These are phyloP conservation scores for Litsea cubeba DNA, from an alignment of 164 flowering plant species.

Conservation along the genomic window DNA sequence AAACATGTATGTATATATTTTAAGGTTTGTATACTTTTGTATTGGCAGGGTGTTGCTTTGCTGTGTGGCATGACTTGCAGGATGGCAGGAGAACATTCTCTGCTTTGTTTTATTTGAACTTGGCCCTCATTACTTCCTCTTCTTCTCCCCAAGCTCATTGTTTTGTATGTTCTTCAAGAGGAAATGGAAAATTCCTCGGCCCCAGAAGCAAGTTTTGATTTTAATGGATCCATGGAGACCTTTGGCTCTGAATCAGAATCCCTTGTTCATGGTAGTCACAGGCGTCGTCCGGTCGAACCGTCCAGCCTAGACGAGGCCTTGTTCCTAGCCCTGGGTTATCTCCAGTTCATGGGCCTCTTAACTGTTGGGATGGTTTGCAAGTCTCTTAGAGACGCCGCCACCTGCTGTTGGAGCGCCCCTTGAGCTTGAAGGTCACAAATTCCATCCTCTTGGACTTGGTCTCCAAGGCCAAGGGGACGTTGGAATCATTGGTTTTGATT, in stretches of 20 bases:
- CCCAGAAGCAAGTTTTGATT: background rate
- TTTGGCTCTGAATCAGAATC: no score
- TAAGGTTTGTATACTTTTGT: no score
- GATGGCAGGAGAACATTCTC: no score
- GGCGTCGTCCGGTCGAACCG: conserved; percentile 12
- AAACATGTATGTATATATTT: no score
- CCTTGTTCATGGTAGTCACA: background rate
- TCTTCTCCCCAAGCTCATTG: no score
- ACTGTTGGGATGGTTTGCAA: conserved; percentile 43
- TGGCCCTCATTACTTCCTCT: no score
- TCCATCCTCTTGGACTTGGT: conserved; percentile 36
- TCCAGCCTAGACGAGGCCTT: conserved; percentile 59
- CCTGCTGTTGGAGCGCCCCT: conserved; percentile 35
- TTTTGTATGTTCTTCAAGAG: background rate
- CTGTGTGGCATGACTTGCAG: no score
- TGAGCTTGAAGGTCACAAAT: conserved; percentile 41
- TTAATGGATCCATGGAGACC: background rate
- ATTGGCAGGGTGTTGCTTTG: no score
- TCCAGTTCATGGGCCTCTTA: conserved; percentile 57
- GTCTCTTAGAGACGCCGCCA: conserved; percentile 54
- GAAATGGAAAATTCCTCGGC: background rate
- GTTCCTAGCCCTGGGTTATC: conserved; percentile 48
- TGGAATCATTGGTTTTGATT: conserved; percentile 44
- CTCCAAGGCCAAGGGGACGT: conserved; percentile 51
- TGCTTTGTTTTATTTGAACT: no score